Conservation (phyloP, 805 yeast genomes). For the Spathaspora arborariae region DNA sequence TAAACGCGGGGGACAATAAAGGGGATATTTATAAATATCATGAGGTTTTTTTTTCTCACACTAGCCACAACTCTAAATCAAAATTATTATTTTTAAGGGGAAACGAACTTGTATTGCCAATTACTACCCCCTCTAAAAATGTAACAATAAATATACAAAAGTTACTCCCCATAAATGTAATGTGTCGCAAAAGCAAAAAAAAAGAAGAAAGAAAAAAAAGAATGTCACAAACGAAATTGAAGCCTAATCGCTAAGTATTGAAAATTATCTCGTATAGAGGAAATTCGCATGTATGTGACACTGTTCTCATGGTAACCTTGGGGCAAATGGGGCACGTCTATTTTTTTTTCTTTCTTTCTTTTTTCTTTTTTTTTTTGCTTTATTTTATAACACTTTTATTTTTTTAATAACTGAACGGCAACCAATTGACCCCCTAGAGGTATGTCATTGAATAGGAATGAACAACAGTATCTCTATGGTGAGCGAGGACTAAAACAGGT, state of each 20-base stretch:
- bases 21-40: no score
- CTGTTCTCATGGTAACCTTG: not conserved
- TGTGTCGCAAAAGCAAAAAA: not conserved
- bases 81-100: not conserved
- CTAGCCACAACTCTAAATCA: not conserved
- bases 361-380: not conserved
- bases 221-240: not conserved
- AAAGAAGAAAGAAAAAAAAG: not conserved
- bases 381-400: no score
- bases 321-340: not conserved
- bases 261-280: not conserved
- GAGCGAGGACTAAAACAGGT: not conserved
- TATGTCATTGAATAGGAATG: not conserved
- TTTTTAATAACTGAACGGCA: not conserved
- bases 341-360: no score
- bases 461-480: not conserved
- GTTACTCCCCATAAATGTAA: not conserved
- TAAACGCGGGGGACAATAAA: not conserved
- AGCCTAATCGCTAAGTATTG: not conserved
- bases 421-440: not conserved
- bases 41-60: no score
- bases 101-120: not conserved
- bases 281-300: not conserved
- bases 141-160: no score
- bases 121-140: no score